A percentile compares a stretch with the other conserved stretches of the same genome.
These are phyloP conservation scores for Myxozyma mucilagina DNA, from an alignment of 805 yeast species.

Conservation along the genomic window DNA sequence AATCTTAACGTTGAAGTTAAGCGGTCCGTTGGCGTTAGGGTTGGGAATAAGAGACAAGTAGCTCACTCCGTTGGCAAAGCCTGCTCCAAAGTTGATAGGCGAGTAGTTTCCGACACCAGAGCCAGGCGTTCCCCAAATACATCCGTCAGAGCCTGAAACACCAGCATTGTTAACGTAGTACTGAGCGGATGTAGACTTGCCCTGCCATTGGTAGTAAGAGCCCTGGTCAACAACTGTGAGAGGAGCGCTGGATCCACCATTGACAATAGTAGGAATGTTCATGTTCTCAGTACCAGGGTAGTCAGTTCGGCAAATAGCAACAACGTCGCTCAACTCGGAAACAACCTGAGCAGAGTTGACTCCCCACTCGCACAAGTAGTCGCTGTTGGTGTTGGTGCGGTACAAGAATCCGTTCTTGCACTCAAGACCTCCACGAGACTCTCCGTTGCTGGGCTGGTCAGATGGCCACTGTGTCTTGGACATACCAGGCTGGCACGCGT, in stretches of 20 bases:
- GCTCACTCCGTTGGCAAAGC: slow-evolving; percentile 68
- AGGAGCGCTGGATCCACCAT: slow-evolving; percentile 63
- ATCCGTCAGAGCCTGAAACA: slow-evolving; percentile 83
- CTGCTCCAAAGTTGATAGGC: slow-evolving; percentile 93
- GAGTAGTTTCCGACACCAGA: slow-evolving; percentile 97
- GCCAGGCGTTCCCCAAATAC: slow-evolving; percentile 85
- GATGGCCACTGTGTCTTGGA: slow-evolving; percentile 98
- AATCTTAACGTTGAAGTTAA: slow-evolving; percentile 76
- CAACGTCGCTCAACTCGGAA: slow-evolving; percentile 60
- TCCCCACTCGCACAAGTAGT: slow-evolving; percentile 89
- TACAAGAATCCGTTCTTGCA: slow-evolving; percentile 80
- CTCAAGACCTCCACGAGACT: slow-evolving; percentile 87
- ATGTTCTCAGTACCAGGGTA: slow-evolving; percentile 99
- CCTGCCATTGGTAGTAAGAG: slow-evolving; percentile 78
- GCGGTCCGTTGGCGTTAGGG: slow-evolving; percentile 73
- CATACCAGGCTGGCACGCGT: slow-evolving; percentile 98
- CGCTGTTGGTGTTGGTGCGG: slow-evolving; percentile 68
- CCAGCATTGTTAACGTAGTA: slow-evolving; percentile 98
- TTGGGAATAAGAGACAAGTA: slow-evolving; percentile 76
- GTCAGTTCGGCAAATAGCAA: slow-evolving; percentile 96
- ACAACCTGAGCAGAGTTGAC: slow-evolving; percentile 65
- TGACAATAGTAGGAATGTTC: slow-evolving; percentile 87
- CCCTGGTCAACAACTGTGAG: slow-evolving; percentile 79
- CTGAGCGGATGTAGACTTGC: slow-evolving; percentile 83
- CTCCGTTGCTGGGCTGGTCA: slow-evolving; percentile 82